Base-by-base conservation (phyloP, 2,329 filamentous ascomycete species). In the Thermothelomyces thermophilus region DNA sequence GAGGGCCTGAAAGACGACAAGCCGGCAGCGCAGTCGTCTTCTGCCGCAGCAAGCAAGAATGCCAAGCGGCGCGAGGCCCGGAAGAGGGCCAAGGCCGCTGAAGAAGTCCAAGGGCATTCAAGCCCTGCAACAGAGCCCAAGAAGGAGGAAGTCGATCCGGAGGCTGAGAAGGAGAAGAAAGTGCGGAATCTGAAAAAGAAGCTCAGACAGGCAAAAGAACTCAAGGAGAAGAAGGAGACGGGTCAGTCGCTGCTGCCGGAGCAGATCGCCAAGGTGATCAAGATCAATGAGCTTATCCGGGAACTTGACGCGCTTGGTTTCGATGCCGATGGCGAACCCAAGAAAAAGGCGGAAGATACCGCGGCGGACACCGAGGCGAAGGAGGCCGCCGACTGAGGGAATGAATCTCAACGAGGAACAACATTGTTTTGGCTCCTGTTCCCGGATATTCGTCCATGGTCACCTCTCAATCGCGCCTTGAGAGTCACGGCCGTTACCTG, bases 221-320 rank as follows among this genome's bases (percentile, higher is more conserved):
- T 98, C 47, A 86, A 89, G 65, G 84, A 83, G 62, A 96, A 95
- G 76, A 95, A 95, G 68, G 87, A 95, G 20, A 83, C 82, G 49
- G 93, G 93, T 17, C 86, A 88, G 64, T 76, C 80, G 4, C 70
- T 98, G 53, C 74, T 97, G 22, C 91, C 90, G 0, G 93, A 98
- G 71, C 93, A 98, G 71, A 85, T 97, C 56, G 90, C 91, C 60
- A 98, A 98, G 72, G 88, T 98, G 48, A 94, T 95, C 66, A 95
- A 93, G 69, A 95, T 98, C 66, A 89, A 88, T 56, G 93, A 98
- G 71, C 77, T 98, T 44, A 83, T 96, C 51, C 80, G 90, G 11
- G 90, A 97, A 65, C 71, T 98, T 49, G 87, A 94, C 61, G 77
- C 80, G 2, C 74, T 98, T 24, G 91, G 91, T 0, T 89, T 97